Evolutionary conservation across 129 eudicot species (phyloP), one percentile per base, ranked within the genome.

Genomic region (Tagetes erecta): DNA sequence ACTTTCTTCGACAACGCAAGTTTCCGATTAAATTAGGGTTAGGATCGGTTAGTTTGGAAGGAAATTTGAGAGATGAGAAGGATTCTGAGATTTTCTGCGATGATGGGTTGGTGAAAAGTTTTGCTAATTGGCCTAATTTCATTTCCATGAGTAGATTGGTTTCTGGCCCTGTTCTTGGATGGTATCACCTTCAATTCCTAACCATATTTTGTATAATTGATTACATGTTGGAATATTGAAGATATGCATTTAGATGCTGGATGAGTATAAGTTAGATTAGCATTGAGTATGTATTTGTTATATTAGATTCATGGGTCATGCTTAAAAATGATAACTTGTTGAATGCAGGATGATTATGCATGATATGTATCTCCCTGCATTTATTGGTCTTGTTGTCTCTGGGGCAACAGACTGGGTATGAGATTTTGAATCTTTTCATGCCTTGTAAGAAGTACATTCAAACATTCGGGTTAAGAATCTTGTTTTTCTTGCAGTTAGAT

Each of bases 351-450:
- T 95, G 99, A 88, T 91, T 59, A 45, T 85, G 64, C 85, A 85
- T 31, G 97, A 91, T 70, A 86, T 92, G 99, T 95, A 95, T 82
- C 82, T 89, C 78, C 88, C 93, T 73, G 96, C 99, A 79, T 91
- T 95, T 83, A 65, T 82, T 45, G 96, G 96, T 66, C 90, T 95
- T 20, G 88, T 86, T 20, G 72, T 95, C 33, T 88, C 99, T 34
- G 99, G 99, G 72, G 99, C 94, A 70, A 80, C 91, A 73, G 99
- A 95, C 72, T 91, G 99, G 99, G 97, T 95, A 86, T 49, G 85
- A 52, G 13, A 42, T 39, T 8, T 37, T 34, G 8, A 76, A 49
- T 37, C 35, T 56, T 76, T 76, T 71, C 40, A 51, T 58, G 20
- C 67, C 33, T 46, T 36, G 52, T 60, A 37, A 12, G 47, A 62